Conservation (phyloP, 495 filamentous ascomycete genomes). For the Ascodesmis nigricans region DNA sequence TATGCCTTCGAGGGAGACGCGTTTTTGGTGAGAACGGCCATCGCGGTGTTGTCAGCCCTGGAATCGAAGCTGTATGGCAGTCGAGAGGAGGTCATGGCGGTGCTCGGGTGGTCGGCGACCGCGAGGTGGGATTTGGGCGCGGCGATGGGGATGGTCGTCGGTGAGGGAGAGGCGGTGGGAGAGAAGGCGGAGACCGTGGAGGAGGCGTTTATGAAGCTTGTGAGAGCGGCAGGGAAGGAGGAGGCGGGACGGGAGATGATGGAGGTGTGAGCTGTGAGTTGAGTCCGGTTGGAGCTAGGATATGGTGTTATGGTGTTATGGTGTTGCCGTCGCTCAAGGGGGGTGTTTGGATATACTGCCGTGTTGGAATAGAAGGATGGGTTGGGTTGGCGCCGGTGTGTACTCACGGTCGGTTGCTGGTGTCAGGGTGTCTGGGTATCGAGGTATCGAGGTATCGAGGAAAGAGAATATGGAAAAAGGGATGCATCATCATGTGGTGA, state of each 20-base stretch:
- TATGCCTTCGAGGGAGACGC: slow-evolving; percentile 85
- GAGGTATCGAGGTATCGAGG: too few relatives aligned
- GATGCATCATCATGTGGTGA: too few relatives aligned
- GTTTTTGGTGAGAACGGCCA: slow-evolving; percentile 52
- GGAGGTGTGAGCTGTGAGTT: slow-evolving; percentile 5
- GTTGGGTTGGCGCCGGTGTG: background rate
- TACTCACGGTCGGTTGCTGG: background rate
- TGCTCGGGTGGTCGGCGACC: slow-evolving; percentile 33
- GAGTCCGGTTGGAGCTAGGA: background rate
- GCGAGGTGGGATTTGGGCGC: slow-evolving; percentile 24
- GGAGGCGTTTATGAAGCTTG: slow-evolving; percentile 45
- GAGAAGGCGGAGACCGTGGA: slow-evolving; percentile 23
- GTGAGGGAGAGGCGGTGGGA: slow-evolving; percentile 2
- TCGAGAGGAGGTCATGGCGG: slow-evolving; percentile 29
- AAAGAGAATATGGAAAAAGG: too few relatives aligned
- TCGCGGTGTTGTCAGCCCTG: slow-evolving; percentile 37
- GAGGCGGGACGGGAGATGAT: slow-evolving; percentile 16
- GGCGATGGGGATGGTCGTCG: too few relatives aligned
- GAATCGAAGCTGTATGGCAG: slow-evolving; percentile 41
- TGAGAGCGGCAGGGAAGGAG: slow-evolving; percentile 50
- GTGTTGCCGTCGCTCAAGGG: background rate
- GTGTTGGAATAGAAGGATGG: background rate
- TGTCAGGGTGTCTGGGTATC: too few relatives aligned
- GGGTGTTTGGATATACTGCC: background rate
- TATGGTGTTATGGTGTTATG: background rate